Evolutionary conservation across 495 filamentous ascomycete genomes (phyloP).

Genomic region (Penicillium steckii): DNA sequence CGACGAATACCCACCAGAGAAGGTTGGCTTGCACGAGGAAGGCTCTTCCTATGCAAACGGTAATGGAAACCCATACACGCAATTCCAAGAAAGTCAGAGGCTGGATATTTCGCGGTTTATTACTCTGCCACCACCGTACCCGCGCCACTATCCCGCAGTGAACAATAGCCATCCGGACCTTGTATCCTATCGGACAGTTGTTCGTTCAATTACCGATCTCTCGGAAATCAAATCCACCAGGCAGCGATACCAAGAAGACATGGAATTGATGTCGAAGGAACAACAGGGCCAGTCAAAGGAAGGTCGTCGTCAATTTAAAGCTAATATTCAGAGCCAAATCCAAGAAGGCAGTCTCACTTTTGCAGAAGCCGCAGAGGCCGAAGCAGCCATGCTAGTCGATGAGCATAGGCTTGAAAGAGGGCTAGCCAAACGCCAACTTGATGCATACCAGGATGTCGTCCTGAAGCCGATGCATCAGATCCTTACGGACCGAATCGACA

Average conservation of each 20-base stretch:
- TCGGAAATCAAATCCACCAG: conserved; percentile 68
- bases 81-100: conserved; percentile 41
- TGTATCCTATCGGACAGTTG: conserved; percentile 67
- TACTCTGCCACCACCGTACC: conserved; percentile 90
- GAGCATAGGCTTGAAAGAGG: conserved; percentile 61
- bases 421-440: conserved; percentile 68
- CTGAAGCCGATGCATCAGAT: conserved; percentile 75
- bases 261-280: conserved; percentile 35
- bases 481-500: conserved; percentile 59
- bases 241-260: conserved; percentile 49
- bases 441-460: conserved; percentile 71
- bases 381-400: conserved; percentile 61
- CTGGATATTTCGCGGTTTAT: conserved; percentile 90
- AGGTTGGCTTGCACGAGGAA: conserved; percentile 74
- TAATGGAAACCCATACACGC: conserved; percentile 8
- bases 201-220: conserved; percentile 75
- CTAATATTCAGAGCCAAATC: conserved; percentile 72
- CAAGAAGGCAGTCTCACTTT: conserved; percentile 73
- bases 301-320: conserved; percentile 48
- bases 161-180: conserved; percentile 94
- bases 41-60: conserved; percentile 29
- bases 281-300: conserved; percentile 44
- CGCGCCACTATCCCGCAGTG: conserved; percentile 88
- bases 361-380: conserved; percentile 75
- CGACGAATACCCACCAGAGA: conserved; percentile 82